These are phyloP conservation scores for Trypanosoma rangeli DNA, from an alignment of 208 protist species.

Conservation along the genomic window DNA sequence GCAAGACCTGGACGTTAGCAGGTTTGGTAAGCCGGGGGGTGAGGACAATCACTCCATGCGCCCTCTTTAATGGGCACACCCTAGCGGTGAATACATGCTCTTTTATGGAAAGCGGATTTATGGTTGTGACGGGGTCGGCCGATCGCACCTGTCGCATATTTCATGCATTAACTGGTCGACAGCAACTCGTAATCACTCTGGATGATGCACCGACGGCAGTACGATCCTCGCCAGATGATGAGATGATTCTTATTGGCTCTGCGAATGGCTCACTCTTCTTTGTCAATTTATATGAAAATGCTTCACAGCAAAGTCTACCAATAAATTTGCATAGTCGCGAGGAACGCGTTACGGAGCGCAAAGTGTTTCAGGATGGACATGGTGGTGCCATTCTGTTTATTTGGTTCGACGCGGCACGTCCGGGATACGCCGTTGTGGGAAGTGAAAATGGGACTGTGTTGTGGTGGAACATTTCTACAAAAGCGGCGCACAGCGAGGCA, in stretches of 20 bases:
- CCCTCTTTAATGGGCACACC: constrained; percentile 71
- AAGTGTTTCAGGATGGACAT: constrained; percentile 51
- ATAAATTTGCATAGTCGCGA: not conserved
- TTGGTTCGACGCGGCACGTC: constrained; percentile 17
- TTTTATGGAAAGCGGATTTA: constrained; percentile 47
- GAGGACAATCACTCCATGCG: constrained; percentile 27
- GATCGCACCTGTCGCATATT: constrained; percentile 78
- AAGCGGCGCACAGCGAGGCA: constrained; percentile 41
- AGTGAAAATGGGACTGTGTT: constrained; percentile 62
- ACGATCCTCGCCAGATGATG: constrained; percentile 40
- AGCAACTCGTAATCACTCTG: constrained; percentile 52
- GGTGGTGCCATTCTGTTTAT: constrained; percentile 65
- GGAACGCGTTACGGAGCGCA: constrained; percentile 25
- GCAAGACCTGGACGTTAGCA: constrained; percentile 68
- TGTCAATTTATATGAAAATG: constrained; percentile 10
- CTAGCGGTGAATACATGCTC: constrained; percentile 58
- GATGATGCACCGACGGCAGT: constrained; percentile 59
- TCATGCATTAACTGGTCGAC: constrained; percentile 46
- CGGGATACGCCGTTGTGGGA: constrained; percentile 37
- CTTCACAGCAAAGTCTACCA: not conserved
- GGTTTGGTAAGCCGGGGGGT: constrained; percentile 32
- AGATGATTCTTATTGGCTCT: constrained; percentile 52
- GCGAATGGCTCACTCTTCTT: constrained; percentile 65
- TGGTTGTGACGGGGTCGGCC: constrained; percentile 64
- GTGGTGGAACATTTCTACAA: constrained; percentile 47